Evolutionary conservation across 768 basidiomycete genomes (phyloP).

Genomic region (Tephrocybe sp.): DNA sequence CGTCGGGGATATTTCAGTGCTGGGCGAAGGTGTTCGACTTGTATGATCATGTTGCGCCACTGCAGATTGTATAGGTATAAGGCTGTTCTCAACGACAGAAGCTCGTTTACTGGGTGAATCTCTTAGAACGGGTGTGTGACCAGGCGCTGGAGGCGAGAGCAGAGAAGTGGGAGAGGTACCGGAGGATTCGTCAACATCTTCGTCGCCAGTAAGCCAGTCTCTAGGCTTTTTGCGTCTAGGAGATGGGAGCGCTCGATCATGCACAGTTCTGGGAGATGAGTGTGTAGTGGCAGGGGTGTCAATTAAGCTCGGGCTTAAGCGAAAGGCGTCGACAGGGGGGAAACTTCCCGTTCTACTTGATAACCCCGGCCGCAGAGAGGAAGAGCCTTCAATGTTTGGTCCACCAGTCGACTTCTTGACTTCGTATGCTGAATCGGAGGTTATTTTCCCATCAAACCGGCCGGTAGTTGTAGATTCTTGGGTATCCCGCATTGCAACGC

Average conservation of each 20-base stretch:
- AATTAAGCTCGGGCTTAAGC: constrained; percentile 7
- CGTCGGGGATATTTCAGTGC: constrained; percentile 33
- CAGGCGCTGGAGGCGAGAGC: constrained; percentile 14
- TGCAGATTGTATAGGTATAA: constrained; percentile 38
- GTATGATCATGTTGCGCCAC: constrained; percentile 34
- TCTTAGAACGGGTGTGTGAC: constrained; percentile 53
- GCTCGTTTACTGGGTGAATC: constrained; percentile 74
- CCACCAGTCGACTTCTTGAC: constrained; percentile 5
- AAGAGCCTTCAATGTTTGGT: neutral
- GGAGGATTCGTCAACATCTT: constrained; percentile 33
- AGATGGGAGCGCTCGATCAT: neutral
- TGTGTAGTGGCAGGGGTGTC: neutral
- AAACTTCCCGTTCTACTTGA: constrained; percentile 51
- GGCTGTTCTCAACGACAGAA: constrained; percentile 57
- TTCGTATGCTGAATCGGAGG: neutral
- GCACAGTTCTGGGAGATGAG: neutral
- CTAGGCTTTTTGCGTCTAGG: constrained; percentile 18
- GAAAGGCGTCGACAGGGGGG: constrained; percentile 37
- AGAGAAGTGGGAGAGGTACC: constrained; percentile 14
- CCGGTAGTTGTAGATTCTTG: constrained; percentile 11
- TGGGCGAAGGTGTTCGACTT: constrained; percentile 17
- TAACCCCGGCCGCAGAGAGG: constrained; percentile 38
- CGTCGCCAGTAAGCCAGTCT: constrained; percentile 80
- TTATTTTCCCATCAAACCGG: neutral
- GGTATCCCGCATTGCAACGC: constrained; percentile 47